phyloP scores from a whole-genome alignment of 257 asterid genomes.

The Plantago major region DNA sequence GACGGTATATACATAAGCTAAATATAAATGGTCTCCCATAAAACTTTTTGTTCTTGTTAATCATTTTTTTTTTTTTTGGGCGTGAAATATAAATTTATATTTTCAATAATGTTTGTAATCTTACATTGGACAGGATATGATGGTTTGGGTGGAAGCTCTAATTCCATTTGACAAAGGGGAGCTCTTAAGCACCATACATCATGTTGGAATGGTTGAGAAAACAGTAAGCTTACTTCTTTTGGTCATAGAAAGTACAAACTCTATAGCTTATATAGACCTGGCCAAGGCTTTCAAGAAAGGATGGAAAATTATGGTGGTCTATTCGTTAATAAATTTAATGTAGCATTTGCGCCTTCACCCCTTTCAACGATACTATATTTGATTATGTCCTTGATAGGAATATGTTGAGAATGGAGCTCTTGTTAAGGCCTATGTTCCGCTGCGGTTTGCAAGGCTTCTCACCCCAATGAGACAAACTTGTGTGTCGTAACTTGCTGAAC shows the following conservation, averaged over 20 bases:
- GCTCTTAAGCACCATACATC: conserved; percentile 81
- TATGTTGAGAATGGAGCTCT: conserved; percentile 73
- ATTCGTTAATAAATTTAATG: too few relatives aligned
- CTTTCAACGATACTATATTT: not conserved
- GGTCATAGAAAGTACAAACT: not conserved
- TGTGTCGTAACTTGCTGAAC: conserved; percentile 30
- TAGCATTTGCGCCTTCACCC: not conserved
- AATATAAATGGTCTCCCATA: too few relatives aligned
- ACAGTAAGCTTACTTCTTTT: conserved; percentile 43
- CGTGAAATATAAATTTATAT: conserved; percentile 2
- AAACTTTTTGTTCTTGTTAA: not conserved
- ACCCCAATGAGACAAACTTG: conserved; percentile 86
- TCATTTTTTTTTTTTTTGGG: conserved; percentile 4
- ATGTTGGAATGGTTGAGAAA: conserved; percentile 86
- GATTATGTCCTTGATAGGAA: conserved; percentile 35
- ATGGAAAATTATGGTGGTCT: too few relatives aligned
- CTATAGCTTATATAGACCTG: not conserved
- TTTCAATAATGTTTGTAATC: conserved; percentile 9
- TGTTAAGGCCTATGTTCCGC: conserved; percentile 85
- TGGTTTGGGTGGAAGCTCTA: conserved; percentile 98
- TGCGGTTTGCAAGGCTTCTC: conserved; percentile 86
- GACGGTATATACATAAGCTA: too few relatives aligned
- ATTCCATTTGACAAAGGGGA: conserved; percentile 95
- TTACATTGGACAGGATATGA: conserved; percentile 52
- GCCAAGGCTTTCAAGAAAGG: too few relatives aligned